Base-by-base conservation (phyloP, 306 rosid species). In the Lablab purpureus region DNA sequence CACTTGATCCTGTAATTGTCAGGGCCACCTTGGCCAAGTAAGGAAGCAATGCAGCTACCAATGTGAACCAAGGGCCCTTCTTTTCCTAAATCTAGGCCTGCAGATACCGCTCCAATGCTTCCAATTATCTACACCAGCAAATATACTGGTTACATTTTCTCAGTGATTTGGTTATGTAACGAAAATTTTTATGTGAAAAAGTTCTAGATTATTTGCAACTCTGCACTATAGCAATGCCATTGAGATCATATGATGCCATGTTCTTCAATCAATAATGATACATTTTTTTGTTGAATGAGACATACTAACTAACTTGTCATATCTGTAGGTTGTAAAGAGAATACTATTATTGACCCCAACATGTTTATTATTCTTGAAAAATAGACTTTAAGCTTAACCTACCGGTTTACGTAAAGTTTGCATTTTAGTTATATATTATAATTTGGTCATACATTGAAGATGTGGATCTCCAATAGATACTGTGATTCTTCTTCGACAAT, bases 21-120 rank as follows among this genome's bases (percentile, higher is more conserved):
- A n/a, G 97, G 86, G 4, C 98, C 92, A 10, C 97, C 98, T 76
- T 94, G 97, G 68, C 97, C 97, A 21, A 94, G 81, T 71, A 94
- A 65, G 71, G 98, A 94, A 72, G 98, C 98, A 77, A 90, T 85
- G 88, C 98, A 94, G 87, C 88, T 73, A 46, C 98, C 97, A 50
- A 91, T 94, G 80, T 94, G 98, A 36, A 94, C 98, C 66, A 94
- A 84, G 1, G 98, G 98, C 3, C 98, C 98, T 81, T 93, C 98
- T 86, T 94, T 94, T 37, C 98, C 97, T 25, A 94, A 92, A 83
- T 94, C 98, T 76, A 94, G 84, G 50, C 97, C 98, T 17, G 98
- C 97, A 0, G 98, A 40, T 40, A 94, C 98, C 28, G 98, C 98
- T 69, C 92, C 98, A 77, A 94, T 91, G 86, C 98, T 94, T 80